These are phyloP conservation scores for Aspergillus leporis DNA, from an alignment of 495 filamentous ascomycete genomes.

Conservation along the genomic window DNA sequence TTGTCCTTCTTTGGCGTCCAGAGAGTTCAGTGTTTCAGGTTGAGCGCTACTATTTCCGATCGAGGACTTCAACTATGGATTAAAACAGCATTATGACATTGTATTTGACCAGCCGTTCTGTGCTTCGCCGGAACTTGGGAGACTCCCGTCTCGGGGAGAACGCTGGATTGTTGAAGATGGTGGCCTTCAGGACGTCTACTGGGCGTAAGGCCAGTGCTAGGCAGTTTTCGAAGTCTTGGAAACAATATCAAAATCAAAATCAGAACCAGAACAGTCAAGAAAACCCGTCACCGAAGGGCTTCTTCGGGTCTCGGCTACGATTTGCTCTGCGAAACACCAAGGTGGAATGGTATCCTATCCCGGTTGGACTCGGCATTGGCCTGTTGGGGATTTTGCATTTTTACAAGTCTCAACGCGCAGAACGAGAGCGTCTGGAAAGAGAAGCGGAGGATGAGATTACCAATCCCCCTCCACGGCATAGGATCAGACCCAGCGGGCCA, in stretches of 20 bases:
- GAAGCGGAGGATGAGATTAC: constrained; percentile 52
- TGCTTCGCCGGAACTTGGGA: constrained; percentile 30
- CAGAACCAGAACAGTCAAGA: constrained; percentile 35
- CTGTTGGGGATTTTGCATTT: constrained; percentile 84
- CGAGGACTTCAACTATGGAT: constrained; percentile 29
- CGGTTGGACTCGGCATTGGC: constrained; percentile 82
- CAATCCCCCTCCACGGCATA: constrained; percentile 63
- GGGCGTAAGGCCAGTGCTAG: constrained; percentile 36
- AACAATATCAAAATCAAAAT: constrained; percentile 29
- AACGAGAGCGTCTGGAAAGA: constrained; percentile 43
- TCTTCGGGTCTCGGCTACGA: constrained; percentile 63
- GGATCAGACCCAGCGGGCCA: constrained; percentile 81
- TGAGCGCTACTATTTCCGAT: constrained; percentile 14
- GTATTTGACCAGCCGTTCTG: constrained; percentile 35
- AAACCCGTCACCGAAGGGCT: constrained; percentile 45
- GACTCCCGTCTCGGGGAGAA: constrained; percentile 29
- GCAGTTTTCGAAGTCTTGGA: constrained; percentile 43
- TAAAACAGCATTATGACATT: constrained; percentile 42
- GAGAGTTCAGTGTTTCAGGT: not conserved
- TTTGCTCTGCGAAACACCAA: constrained; percentile 70
- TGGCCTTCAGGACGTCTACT: constrained; percentile 43
- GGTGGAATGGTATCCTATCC: constrained; percentile 95
- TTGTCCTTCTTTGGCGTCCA: not conserved
- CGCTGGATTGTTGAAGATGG: constrained; percentile 38
- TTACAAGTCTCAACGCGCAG: constrained; percentile 68